These are phyloP conservation scores for Kodamaea sp. DNA, from an alignment of 1,139 yeast genomes.

Conservation along the genomic window DNA sequence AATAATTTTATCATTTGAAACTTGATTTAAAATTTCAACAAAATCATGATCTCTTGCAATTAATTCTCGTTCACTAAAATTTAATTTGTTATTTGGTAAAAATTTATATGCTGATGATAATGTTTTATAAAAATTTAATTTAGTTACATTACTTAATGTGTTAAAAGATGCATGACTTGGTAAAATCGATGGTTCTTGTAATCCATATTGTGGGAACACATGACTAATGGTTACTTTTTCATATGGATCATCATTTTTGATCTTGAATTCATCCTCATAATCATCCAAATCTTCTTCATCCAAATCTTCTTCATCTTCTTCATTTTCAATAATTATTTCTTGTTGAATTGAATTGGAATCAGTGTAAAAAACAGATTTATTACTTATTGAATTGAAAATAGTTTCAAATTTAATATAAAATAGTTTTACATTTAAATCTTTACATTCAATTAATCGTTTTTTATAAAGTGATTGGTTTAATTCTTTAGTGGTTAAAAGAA, in stretches of 20 bases:
- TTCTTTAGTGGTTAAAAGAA: constrained; percentile 16
- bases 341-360: constrained; percentile 4
- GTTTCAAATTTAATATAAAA: constrained; percentile 28
- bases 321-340: neutral
- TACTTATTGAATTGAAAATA: constrained; percentile 17
- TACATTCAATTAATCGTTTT: constrained; percentile 18
- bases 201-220: constrained; percentile 42
- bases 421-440: constrained; percentile 19
- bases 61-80: constrained; percentile 30
- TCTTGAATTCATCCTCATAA: constrained; percentile 4
- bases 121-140: constrained; percentile 36
- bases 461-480: constrained; percentile 25
- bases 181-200: constrained; percentile 27
- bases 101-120: constrained; percentile 19
- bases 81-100: constrained; percentile 29
- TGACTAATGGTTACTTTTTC: constrained; percentile 36
- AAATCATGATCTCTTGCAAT: constrained; percentile 29
- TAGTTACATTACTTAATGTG: constrained; percentile 31
- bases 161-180: constrained; percentile 37
- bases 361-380: constrained; percentile 18
- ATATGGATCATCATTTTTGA: constrained; percentile 10
- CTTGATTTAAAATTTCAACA: constrained; percentile 21
- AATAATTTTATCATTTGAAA: constrained; percentile 7
- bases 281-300: constrained; percentile 4
- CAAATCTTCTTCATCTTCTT: constrained; percentile 5